Evolutionary conservation across 192 early-diverging fungal species (phyloP).

Genomic region (Coemansia sp.): DNA sequence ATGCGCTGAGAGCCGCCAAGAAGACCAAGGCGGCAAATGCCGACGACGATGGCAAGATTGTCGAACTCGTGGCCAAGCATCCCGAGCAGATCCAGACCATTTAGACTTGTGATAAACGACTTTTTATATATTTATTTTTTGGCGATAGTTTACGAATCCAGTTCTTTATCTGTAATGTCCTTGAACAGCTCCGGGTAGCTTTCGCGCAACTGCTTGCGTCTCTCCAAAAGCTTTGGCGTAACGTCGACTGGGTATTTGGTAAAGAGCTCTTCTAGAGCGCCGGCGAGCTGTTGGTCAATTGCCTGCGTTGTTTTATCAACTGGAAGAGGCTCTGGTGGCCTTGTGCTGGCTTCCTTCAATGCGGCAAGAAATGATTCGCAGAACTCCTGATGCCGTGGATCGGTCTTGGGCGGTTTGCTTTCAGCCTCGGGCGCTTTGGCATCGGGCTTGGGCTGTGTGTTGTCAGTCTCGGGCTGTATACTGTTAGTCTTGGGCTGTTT

Average conservation of each 20-base stretch:
- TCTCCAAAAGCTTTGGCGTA: conserved; percentile 31
- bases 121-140: background rate
- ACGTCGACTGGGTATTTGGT: conserved; percentile 11
- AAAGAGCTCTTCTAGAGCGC: conserved; percentile 13
- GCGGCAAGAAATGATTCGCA: conserved; percentile 13
- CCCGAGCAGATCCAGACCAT: conserved; percentile 37
- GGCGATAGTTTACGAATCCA: conserved; percentile 2
- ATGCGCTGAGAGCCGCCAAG: conserved; percentile 18
- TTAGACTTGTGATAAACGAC: background rate
- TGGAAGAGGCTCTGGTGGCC: background rate
- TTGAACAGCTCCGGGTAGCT: conserved; percentile 36
- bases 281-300: conserved; percentile 18
- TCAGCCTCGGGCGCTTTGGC: background rate
- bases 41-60: conserved; percentile 24
- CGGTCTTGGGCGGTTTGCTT: background rate
- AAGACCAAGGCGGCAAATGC: background rate
- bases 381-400: conserved; percentile 21
- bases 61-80: conserved; percentile 41
- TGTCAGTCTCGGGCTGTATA: background rate
- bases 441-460: background rate
- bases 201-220: conserved; percentile 17
- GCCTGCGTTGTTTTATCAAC: background rate
- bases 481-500: background rate
- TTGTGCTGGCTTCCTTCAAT: background rate
- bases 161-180: conserved; percentile 26